Conservation (phyloP, 1,284 basidiomycete genomes). For the Cerrena zonata region DNA sequence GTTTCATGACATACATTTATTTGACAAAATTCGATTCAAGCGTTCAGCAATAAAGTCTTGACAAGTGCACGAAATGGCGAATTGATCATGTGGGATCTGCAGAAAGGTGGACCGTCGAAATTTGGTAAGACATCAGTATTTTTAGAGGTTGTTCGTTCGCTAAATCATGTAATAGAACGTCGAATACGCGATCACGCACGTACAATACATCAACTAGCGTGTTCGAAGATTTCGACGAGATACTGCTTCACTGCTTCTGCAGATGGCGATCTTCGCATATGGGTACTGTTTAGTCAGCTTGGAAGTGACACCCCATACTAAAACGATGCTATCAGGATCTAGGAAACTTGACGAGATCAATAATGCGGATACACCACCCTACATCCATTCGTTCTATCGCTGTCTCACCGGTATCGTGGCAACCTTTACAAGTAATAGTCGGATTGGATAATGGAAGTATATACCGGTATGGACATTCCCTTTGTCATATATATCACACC, state of each 20-base stretch:
- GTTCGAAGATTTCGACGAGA: constrained; percentile 54
- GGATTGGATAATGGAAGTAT: constrained; percentile 75
- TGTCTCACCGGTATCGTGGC: constrained; percentile 62
- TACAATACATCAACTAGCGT: constrained; percentile 69
- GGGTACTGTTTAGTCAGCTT: constrained; percentile 51
- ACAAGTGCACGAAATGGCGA: constrained; percentile 82
- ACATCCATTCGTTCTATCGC: constrained; percentile 66
- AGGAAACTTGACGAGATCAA: constrained; percentile 61
- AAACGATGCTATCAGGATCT: constrained; percentile 77
- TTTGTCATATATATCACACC: background rate
- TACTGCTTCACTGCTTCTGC: constrained; percentile 79
- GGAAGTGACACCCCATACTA: background rate
- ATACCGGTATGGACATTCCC: constrained; percentile 20
- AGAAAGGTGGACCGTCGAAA: constrained; percentile 61
- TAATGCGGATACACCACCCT: constrained; percentile 70
- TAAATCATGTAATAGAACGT: constrained; percentile 44
- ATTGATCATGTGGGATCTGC: constrained; percentile 79
- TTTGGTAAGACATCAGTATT: constrained; percentile 47
- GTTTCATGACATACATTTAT: background rate
- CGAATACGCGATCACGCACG: constrained; percentile 70
- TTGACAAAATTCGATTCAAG: constrained; percentile 32
- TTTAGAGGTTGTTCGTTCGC: constrained; percentile 4
- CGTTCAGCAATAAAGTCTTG: constrained; percentile 71
- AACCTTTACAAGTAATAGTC: constrained; percentile 66
- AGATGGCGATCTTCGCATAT: constrained; percentile 77